Base-by-base conservation (phyloP, 2,329 filamentous ascomycete species). In the Aspergillus awamori region DNA sequence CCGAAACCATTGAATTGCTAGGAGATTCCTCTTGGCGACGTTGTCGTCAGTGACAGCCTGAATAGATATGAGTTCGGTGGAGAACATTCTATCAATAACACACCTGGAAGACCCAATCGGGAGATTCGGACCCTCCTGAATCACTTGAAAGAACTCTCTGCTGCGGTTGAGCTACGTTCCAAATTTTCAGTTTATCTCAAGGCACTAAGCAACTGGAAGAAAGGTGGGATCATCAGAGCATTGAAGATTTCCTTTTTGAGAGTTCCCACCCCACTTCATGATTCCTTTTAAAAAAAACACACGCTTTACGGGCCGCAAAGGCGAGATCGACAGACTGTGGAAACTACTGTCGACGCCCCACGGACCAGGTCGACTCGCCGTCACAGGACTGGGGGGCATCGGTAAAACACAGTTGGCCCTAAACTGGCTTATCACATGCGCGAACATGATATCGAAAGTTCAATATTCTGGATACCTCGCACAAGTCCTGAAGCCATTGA, bases 401-500 rank as follows among this genome's bases (percentile, higher is more conserved):
- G 57, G 69, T 33, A 72, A 72, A 51, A 65, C 70, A 2, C 69
- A 72, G 49, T 38, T 72, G 38, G 71, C 69, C 4, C 65, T 73
- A 68, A 72, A 49, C 62, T 68, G 26, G 64, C 67, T 7, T 67
- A 70, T 52, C 64, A 60, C 5, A 28, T 67, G 20, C 62, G 48
- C 15, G 62, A 69, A 8, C 17, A 17, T 33, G 30, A 33, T 33
- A 4, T 8, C 11, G 30, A 33, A 33, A 11, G 30, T 36, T 71
- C 64, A 24, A 58, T 71, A 10, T 72, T 74, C 49, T 73, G 71
- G 70, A 57, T 73, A 15, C 64, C 70, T 45, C 68, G 68, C 39
- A 70, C 65, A 22, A 73, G 62, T 59, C 38, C 57, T 8, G 64
- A 48, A 22, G 61, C 20, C 5, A 45, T 69, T 41, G 60, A 68